Evolutionary conservation across 345 rosid genomes (phyloP).

Genomic region (Bruguiera parviflora): DNA sequence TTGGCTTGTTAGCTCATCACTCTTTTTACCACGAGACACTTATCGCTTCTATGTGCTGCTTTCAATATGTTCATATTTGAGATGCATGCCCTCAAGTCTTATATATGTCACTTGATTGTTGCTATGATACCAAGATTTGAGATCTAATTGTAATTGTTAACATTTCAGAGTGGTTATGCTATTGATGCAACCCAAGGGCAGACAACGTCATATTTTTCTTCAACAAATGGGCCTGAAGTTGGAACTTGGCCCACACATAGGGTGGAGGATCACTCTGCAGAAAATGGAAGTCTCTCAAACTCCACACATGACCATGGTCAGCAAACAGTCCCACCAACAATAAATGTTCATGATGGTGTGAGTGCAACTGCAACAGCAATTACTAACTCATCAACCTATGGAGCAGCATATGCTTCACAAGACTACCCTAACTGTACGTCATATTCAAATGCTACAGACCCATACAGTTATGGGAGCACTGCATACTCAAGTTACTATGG

Average conservation of each 20-base stretch:
- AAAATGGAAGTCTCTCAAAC: conserved; percentile 51
- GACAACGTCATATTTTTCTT: conserved; percentile 27
- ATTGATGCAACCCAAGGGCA: conserved; percentile 66
- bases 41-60: background rate
- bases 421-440: conserved; percentile 62
- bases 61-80: background rate
- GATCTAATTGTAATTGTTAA: conserved; percentile 1
- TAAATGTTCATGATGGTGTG: conserved; percentile 44
- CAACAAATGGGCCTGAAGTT: conserved; percentile 24
- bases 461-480: conserved; percentile 63
- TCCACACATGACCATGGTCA: conserved; percentile 53
- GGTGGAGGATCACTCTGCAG: conserved; percentile 48
- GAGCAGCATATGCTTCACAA: conserved; percentile 48
- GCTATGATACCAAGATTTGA: background rate
- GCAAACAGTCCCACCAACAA: conserved; percentile 42
- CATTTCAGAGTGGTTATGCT: conserved; percentile 50
- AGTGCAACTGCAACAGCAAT: conserved; percentile 47
- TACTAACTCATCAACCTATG: conserved; percentile 57
- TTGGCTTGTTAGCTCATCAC: conserved; percentile 7
- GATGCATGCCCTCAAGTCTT: conserved; percentile 6
- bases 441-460: conserved; percentile 61
- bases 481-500: conserved; percentile 76
- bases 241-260: conserved; percentile 53
- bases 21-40: background rate
- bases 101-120: background rate